Evolutionary conservation across 345 rosid species (phyloP).

Genomic region (Camelina neglecta): DNA sequence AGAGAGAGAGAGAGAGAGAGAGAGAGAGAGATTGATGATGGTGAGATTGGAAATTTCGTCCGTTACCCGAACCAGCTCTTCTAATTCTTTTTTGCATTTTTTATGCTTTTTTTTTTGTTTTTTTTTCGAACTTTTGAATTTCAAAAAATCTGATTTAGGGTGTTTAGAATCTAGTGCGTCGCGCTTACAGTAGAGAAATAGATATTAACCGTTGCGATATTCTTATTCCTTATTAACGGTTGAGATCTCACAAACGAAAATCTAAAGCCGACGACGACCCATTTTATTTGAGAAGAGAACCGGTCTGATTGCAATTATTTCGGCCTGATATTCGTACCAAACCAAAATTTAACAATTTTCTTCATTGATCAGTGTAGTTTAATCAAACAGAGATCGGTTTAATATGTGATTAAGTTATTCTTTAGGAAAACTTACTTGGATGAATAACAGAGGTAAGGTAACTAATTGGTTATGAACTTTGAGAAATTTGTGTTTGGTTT

Average conservation of each 20-base stretch:
- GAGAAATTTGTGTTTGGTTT: too few relatives aligned
- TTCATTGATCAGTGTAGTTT: background rate
- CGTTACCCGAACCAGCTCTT: conserved; percentile 24
- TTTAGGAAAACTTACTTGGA: too few relatives aligned
- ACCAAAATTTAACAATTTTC: too few relatives aligned
- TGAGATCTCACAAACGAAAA: background rate
- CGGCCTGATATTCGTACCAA: too few relatives aligned
- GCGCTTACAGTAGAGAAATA: background rate
- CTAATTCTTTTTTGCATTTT: background rate
- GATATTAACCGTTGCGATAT: conserved; percentile 17
- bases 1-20: too few relatives aligned
- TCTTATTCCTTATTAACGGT: conserved; percentile 1
- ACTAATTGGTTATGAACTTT: too few relatives aligned
- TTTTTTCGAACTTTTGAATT: conserved; percentile 48
- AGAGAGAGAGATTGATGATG: too few relatives aligned
- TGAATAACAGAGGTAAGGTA: too few relatives aligned
- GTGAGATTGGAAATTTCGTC: conserved; percentile 23
- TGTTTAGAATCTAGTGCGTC: conserved; percentile 33
- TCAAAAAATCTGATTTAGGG: conserved; percentile 31
- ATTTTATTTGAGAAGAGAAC: background rate
- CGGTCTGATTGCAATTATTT: background rate
- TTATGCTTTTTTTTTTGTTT: background rate
- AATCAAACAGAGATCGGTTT: background rate
- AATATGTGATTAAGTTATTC: too few relatives aligned
- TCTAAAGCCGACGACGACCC: background rate